Conservation (phyloP, 139 green algal genomes). For the Picochlorum sp. region DNA sequence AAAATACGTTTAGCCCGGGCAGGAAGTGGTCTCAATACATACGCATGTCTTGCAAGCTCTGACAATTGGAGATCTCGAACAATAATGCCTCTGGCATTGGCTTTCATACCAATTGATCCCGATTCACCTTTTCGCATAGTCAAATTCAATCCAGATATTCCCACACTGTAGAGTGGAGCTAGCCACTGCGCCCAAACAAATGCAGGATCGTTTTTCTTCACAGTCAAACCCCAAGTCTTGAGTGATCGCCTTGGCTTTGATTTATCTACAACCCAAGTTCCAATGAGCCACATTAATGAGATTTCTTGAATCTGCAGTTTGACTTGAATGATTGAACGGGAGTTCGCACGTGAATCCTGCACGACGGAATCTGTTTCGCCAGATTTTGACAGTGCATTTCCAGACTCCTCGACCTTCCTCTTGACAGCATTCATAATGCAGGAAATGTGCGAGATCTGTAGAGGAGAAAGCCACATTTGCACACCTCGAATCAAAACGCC, state of each 20-base stretch:
- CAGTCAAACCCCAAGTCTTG: constrained; percentile 26
- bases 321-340: no score
- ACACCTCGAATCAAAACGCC: background rate
- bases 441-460: background rate
- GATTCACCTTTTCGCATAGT: constrained; percentile 19
- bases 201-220: constrained; percentile 23
- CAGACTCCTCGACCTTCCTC: background rate
- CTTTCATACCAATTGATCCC: constrained; percentile 7
- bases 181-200: constrained; percentile 36
- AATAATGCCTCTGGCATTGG: constrained; percentile 34
- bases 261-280: constrained; percentile 27
- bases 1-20: constrained; percentile 24
- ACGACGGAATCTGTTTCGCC: background rate
- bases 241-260: constrained; percentile 8
- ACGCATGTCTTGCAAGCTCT: constrained; percentile 30
- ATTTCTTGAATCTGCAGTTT: background rate
- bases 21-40: constrained; percentile 42
- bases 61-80: constrained; percentile 41
- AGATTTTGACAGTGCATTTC: background rate
- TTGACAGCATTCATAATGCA: background rate
- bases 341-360: no score
- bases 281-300: constrained; percentile 10
- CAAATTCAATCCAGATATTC: constrained; percentile 20
- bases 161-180: constrained; percentile 36
- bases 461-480: background rate